phyloP scores from a whole-genome alignment of 169 alveolate genomes.

The Eimeria necatrix region DNA sequence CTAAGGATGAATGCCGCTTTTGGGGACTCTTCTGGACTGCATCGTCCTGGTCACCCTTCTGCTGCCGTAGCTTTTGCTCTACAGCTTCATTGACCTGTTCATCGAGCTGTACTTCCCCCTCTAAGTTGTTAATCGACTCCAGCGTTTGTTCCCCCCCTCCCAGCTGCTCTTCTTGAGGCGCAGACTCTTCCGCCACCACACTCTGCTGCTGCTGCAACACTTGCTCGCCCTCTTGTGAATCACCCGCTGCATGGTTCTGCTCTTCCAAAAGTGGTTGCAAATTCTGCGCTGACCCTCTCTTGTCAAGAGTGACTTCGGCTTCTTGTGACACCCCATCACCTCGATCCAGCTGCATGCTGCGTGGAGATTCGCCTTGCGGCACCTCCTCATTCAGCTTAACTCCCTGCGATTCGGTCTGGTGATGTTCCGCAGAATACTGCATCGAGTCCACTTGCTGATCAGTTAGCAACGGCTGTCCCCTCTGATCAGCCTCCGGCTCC shows the following conservation, averaged over 20 bases:
- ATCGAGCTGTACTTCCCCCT: background rate
- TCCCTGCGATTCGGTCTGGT: no score
- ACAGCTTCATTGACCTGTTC: background rate
- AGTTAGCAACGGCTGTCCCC: background rate
- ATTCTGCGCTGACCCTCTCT: no score
- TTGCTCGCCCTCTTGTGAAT: background rate
- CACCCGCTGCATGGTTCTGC: background rate
- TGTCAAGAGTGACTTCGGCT: no score
- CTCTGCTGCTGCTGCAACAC: slow-evolving; percentile 1
- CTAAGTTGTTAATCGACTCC: background rate
- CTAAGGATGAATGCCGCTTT: background rate
- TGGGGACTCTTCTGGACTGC: background rate
- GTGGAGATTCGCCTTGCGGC: background rate
- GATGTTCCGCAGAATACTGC: no score
- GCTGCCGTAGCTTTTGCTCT: background rate
- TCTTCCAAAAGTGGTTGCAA: background rate
- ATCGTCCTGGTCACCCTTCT: background rate
- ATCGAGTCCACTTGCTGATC: background rate
- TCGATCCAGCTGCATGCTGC: background rate
- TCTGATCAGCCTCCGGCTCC: background rate
- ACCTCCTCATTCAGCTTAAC: background rate
- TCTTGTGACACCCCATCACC: background rate
- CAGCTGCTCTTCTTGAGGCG: background rate
- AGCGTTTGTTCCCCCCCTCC: background rate
- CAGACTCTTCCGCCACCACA: background rate